phyloP scores from a whole-genome alignment of 345 rosid genomes.

The Aurinia saxatilis region DNA sequence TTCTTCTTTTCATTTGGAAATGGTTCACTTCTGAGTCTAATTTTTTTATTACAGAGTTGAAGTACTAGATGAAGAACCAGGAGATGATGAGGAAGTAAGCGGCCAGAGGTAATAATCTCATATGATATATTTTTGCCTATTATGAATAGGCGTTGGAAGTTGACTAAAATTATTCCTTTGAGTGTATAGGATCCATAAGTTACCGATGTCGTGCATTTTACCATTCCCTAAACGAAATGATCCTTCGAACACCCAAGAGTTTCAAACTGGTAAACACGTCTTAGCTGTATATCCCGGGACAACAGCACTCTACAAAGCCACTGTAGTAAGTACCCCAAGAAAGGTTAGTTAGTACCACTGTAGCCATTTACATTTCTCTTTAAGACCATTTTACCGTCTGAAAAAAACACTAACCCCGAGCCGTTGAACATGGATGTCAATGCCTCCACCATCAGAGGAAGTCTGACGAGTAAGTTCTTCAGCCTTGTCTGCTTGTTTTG shows the following conservation, averaged over 20 bases:
- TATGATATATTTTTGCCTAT: no score
- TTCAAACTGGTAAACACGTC: conserved; percentile 59
- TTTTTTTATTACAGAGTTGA: conserved; percentile 47
- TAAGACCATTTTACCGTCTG: neutral
- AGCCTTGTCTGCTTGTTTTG: neutral
- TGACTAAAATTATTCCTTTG: neutral
- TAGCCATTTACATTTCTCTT: neutral
- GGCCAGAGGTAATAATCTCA: conserved; percentile 49
- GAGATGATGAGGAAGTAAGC: conserved; percentile 75
- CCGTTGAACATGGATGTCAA: neutral
- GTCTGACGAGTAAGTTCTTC: conserved; percentile 64
- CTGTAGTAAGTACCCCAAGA: conserved; percentile 68
- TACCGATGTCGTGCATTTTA: conserved; percentile 59
- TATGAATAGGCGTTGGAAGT: neutral
- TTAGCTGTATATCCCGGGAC: conserved; percentile 99
- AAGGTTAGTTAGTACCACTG: conserved; percentile 38
- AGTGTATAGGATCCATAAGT: conserved; percentile 65
- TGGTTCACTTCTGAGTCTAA: neutral
- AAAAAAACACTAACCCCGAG: neutral
- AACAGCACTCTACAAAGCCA: conserved; percentile 91
- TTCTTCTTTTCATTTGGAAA: neutral
- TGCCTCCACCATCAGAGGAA: conserved; percentile 48
- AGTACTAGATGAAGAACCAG: conserved; percentile 89
- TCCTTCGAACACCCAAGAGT: conserved; percentile 49
- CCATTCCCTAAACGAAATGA: conserved; percentile 75